These are phyloP conservation scores for Halenospora varia DNA, from an alignment of 495 filamentous ascomycete species.

Conservation along the genomic window DNA sequence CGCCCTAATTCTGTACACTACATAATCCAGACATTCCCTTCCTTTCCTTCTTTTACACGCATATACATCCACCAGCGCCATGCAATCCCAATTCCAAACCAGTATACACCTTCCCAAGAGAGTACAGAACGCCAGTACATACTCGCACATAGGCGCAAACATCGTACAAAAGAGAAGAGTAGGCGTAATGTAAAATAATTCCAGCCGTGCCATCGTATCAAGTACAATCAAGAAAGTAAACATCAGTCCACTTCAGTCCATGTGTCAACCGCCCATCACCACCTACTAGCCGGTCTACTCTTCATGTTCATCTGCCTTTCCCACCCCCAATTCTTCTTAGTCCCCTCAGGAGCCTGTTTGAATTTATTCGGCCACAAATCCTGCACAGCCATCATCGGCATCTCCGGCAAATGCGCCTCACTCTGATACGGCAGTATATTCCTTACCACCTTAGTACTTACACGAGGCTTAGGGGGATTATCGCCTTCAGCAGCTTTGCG, in stretches of 20 bases:
- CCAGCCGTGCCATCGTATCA: neutral
- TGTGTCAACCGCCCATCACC: neutral
- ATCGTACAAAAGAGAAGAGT: neutral
- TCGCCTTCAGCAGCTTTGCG: constrained; percentile 23
- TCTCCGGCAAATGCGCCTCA: constrained; percentile 13
- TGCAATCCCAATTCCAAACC: neutral
- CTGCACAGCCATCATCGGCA: constrained; percentile 6
- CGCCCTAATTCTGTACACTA: no score
- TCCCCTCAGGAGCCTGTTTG: constrained; percentile 3
- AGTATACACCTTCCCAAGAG: neutral
- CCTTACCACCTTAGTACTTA: neutral
- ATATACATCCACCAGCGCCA: neutral
- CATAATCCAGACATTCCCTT: no score
- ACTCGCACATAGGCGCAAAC: neutral
- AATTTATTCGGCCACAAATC: constrained; percentile 14
- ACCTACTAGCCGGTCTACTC: constrained; percentile 7
- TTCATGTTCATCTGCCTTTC: neutral
- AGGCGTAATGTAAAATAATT: neutral
- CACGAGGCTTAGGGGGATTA: constrained; percentile 9
- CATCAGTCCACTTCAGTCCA: neutral
- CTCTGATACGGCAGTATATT: constrained; percentile 16
- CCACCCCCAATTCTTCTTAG: constrained; percentile 18
- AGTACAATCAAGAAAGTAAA: neutral
- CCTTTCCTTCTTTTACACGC: no score
- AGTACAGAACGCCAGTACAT: neutral